phyloP scores from a whole-genome alignment of 148 eudicot species.

The Cornus controversa region DNA sequence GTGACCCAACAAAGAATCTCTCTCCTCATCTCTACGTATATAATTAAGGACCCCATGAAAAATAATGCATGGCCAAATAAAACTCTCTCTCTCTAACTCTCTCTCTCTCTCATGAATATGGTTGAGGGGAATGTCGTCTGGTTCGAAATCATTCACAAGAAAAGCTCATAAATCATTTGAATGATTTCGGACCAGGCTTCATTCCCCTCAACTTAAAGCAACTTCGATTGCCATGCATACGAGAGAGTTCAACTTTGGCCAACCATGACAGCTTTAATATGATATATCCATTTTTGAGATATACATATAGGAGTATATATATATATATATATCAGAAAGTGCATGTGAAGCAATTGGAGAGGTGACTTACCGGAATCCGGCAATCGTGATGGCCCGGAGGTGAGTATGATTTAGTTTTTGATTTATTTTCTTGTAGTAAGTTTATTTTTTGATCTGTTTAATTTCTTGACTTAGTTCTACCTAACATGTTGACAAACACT shows the following conservation, averaged over 20 bases:
- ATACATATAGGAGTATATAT: no score
- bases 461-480: neutral
- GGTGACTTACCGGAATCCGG: no score
- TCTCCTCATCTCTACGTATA: slow-evolving; percentile 19
- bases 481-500: slow-evolving; percentile 7
- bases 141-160: slow-evolving; percentile 44
- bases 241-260: neutral
- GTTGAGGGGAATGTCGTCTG: slow-evolving; percentile 82
- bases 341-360: neutral
- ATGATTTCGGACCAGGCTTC: slow-evolving; percentile 85
- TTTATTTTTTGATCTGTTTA: neutral
- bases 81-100: neutral
- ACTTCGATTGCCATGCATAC: neutral
- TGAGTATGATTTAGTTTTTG: neutral
- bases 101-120: slow-evolving; percentile 14
- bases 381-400: neutral
- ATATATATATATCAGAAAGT: no score
- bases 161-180: slow-evolving; percentile 9
- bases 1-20: slow-evolving; percentile 19
- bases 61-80: slow-evolving; percentile 23
- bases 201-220: slow-evolving; percentile 57
- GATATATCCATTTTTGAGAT: neutral
- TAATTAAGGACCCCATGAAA: slow-evolving; percentile 20
- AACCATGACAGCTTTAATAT: neutral
- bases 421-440: neutral